phyloP scores from a whole-genome alignment of 257 asterid species.

The Linderniella brevidens region DNA sequence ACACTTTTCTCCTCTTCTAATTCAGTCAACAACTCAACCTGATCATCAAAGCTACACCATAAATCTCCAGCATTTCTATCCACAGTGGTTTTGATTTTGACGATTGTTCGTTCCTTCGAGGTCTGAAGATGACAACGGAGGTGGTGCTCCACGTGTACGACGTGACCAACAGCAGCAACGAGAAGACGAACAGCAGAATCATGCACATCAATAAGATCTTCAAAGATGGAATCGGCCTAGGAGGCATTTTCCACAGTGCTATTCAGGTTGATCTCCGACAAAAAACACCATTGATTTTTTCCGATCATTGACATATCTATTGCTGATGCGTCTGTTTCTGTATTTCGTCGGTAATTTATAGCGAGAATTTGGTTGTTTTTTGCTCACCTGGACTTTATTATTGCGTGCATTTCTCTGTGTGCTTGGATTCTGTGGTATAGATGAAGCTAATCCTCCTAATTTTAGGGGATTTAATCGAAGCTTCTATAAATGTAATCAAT shows the following conservation, averaged over 20 bases:
- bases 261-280: constrained; percentile 38
- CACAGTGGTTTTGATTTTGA: background rate
- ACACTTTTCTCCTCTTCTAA: no score
- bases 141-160: constrained; percentile 90
- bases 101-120: no score
- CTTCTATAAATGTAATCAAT: no score
- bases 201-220: constrained; percentile 91
- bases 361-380: no score
- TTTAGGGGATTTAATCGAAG: no score
- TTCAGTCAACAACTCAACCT: no score
- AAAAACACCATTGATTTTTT: no score
- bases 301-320: background rate
- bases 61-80: background rate
- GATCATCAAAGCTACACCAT: no score
- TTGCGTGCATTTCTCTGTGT: background rate
- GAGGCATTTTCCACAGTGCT: constrained; percentile 98
- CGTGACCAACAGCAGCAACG: constrained; percentile 83
- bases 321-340: no score
- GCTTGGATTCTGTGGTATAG: background rate
- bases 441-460: no score
- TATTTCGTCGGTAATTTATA: no score
- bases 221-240: constrained; percentile 96
- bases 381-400: background rate
- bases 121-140: constrained; percentile 38
- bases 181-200: constrained; percentile 81